phyloP scores from a whole-genome alignment of 331 rosid species.

The Quercus tomentella region DNA sequence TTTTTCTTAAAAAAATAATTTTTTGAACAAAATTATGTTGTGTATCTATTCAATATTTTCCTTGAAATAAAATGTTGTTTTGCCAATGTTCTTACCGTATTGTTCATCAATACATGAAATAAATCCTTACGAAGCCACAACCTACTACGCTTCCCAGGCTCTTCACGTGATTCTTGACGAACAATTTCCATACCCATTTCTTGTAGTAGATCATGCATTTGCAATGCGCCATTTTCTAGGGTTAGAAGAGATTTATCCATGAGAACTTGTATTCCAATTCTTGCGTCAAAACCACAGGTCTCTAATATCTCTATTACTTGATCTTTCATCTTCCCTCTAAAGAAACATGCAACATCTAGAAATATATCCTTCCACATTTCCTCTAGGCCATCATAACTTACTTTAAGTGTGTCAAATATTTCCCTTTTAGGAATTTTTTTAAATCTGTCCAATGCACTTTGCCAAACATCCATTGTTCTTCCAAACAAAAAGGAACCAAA shows the following conservation, averaged over 20 bases:
- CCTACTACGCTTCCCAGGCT: constrained; percentile 11
- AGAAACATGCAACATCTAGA: no score
- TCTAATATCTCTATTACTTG: no score
- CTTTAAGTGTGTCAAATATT: constrained; percentile 13
- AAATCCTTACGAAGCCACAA: constrained; percentile 12
- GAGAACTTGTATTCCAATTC: constrained; percentile 13
- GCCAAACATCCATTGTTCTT: constrained; percentile 28
- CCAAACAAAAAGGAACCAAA: constrained; percentile 40
- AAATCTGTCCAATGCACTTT: constrained; percentile 22
- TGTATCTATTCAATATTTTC: no score
- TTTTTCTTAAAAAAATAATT: no score
- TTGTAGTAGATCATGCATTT: constrained; percentile 29
- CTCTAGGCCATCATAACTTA: constrained; percentile 27
- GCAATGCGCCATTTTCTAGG: neutral
- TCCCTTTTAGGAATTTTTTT: constrained; percentile 16
- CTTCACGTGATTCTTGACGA: constrained; percentile 4
- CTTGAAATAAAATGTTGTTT: no score
- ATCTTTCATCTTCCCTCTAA: no score
- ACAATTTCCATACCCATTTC: constrained; percentile 23
- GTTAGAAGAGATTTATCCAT: neutral
- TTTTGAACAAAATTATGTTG: no score
- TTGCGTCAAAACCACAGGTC: neutral
- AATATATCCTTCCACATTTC: neutral
- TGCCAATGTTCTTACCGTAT: neutral
- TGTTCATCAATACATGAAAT: constrained; percentile 4